phyloP scores from a whole-genome alignment of 257 asterid genomes.

The Cordia subcordata region DNA sequence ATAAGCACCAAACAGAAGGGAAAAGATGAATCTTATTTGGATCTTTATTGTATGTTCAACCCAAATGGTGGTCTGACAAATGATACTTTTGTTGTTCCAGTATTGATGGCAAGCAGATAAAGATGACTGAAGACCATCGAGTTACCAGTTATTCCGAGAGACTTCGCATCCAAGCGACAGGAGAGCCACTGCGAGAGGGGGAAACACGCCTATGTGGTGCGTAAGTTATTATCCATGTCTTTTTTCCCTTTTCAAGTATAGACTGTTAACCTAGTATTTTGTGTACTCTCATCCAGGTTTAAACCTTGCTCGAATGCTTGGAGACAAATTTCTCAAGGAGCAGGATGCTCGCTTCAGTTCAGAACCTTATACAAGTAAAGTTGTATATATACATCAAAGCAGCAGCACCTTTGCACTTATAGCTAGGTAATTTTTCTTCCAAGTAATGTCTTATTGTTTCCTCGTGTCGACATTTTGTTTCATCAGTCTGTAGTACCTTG shows the following conservation, averaged over 20 bases:
- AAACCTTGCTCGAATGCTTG: conserved; percentile 96
- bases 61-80: too few relatives aligned
- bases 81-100: conserved; percentile 37
- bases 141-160: conserved; percentile 73
- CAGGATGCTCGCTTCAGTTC: conserved; percentile 86
- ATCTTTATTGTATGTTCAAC: neutral
- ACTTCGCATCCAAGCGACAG: conserved; percentile 68
- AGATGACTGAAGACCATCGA: conserved; percentile 96
- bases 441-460: neutral
- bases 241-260: conserved; percentile 9
- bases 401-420: conserved; percentile 61
- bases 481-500: neutral
- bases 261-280: conserved; percentile 12
- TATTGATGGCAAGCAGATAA: conserved; percentile 72
- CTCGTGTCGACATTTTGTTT: conserved; percentile 1
- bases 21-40: neutral
- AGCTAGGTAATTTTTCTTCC: conserved; percentile 61
- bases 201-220: conserved; percentile 93
- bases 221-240: conserved; percentile 8
- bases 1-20: neutral
- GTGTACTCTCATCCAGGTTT: conserved; percentile 48
- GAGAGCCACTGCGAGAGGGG: conserved; percentile 84
- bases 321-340: conserved; percentile 93
- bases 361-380: conserved; percentile 86
- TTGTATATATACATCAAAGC: conserved; percentile 40